Evolutionary conservation across 495 filamentous ascomycete genomes (phyloP), one percentile per base, ranked within the genome.

Genomic region (Penicillium cataractarum): DNA sequence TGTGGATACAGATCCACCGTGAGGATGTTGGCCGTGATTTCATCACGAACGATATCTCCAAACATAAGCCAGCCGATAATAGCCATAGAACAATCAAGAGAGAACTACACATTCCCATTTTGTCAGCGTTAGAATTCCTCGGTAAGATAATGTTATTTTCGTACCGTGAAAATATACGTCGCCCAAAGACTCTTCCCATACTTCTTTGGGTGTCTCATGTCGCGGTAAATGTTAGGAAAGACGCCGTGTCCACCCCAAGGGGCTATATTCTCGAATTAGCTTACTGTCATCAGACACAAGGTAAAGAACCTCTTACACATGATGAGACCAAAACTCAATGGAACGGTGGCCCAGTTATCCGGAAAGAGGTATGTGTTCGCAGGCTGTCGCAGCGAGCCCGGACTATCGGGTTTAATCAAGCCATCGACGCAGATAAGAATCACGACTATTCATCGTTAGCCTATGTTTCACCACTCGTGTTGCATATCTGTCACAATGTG

Each of bases 231-330:
- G 68, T 96, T 97, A 2, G 95, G 95, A 71, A 99, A 97, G 29
- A 99, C 95, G 56, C 87, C 84, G 71, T 98, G 95, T 8, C 95
- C 95, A 65, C 95, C 95, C 92, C 93, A 99, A 1, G 94, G 93
- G 26, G 93, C 83, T 85, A 46, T 58, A 12, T 53, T 31, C 0
- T 31, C 12, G 9, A 7, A 29, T 65, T 66, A 57, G 54, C 26
- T 17, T 24, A 7, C 4, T 50, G n/a, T 2, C 13, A 9, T 35
- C 24, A 10, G 21, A 6, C 46, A 42, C 9, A 12, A 8, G 6
- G 17, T 37, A 12, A 17, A 33, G 32, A 31, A 2, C 29, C 6
- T 65, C 82, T 74, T 74, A 85, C 83, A 91, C 93, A 97, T 97
- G 29, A 98, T 82, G 12, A 99, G 81, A n/a, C 95, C 95, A 68